Base-by-base conservation (phyloP, 192 early-diverging fungal species). In the Coemansia sp. region DNA sequence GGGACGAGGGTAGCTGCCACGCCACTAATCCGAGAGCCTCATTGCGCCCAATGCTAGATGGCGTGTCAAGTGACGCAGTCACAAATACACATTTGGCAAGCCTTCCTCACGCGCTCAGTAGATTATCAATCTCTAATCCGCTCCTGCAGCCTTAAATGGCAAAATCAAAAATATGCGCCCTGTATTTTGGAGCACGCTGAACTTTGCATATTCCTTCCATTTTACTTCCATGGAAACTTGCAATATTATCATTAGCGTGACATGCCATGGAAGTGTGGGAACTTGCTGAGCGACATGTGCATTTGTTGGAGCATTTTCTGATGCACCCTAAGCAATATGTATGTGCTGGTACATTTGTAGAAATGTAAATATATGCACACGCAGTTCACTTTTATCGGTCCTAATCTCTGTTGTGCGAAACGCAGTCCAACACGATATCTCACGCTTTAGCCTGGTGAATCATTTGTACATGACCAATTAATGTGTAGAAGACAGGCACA, bases 31-130 rank as follows among this genome's bases (percentile, higher is more conserved):
- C 48, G 14, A 52, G 48, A 28, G 48, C 48, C 48, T 28, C 48
- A 52, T 52, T 52, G 48, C 21, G 2, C 21, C 11, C 48, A 52
- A 14, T 12, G 25, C 23, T 52, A 23, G 13, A 26, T 28, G 48
- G 48, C 48, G 48, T 52, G 48, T 52, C 48, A 52, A 52, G 25
- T 52, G 48, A 52, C 48, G 23, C 48, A 28, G 48, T 52, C 23
- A 28, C 25, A 52, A 52, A 52, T 52, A 28, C 25, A 52, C 13
- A 52, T 52, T 28, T 9, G 43, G 43, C 18, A 45, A 45, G 43
- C 43, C 43, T 45, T 42, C 39, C 6, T 45, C 43, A 45, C n/a
- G 9, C 9, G 25, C 25, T 28, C 25, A 26, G 48, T 23, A 10
- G 48, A 23, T 28, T 26, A 28, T 52, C n/a, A n/a, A n/a, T n/a